Conservation (phyloP, 805 yeast species). For the Candida glaebosa region DNA sequence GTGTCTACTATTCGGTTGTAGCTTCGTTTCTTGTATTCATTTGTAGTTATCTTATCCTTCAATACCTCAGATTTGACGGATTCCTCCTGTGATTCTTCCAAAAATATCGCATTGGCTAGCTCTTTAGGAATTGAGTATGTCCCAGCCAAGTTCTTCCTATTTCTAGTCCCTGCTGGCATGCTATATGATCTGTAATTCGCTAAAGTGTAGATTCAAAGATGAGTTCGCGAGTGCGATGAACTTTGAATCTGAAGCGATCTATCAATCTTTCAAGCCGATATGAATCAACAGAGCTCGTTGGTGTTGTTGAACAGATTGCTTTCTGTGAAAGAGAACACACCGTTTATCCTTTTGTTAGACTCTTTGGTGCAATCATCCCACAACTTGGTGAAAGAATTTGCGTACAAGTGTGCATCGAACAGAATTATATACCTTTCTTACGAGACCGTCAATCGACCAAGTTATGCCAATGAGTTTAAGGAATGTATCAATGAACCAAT, state of each 20-base stretch:
- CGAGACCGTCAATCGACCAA: slow-evolving; percentile 58
- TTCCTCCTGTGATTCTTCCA: slow-evolving; percentile 19
- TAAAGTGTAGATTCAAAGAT: background rate
- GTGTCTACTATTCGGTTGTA: slow-evolving; percentile 22
- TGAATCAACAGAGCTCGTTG: slow-evolving; percentile 32
- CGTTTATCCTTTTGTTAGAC: slow-evolving; percentile 69
- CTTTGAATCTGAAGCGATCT: background rate
- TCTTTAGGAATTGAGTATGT: slow-evolving; percentile 28
- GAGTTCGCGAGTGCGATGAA: background rate
- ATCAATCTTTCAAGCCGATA: slow-evolving; percentile 7
- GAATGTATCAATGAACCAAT: slow-evolving; percentile 34
- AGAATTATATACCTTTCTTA: slow-evolving; percentile 58
- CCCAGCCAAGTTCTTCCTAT: slow-evolving; percentile 22
- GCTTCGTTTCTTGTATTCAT: slow-evolving; percentile 28
- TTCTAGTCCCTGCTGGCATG: background rate
- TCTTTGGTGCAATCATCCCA: slow-evolving; percentile 65
- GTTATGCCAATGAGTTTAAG: slow-evolving; percentile 45
- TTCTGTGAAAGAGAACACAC: slow-evolving; percentile 67
- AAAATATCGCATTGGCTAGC: slow-evolving; percentile 22
- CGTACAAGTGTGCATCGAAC: slow-evolving; percentile 28
- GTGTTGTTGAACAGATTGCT: slow-evolving; percentile 67
- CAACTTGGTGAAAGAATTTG: slow-evolving; percentile 56
- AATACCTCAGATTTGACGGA: slow-evolving; percentile 12
- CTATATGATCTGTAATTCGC: no score
- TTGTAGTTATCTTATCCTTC: slow-evolving; percentile 15